Conservation (phyloP, 139 green algal species). For the Volvox africanus region DNA sequence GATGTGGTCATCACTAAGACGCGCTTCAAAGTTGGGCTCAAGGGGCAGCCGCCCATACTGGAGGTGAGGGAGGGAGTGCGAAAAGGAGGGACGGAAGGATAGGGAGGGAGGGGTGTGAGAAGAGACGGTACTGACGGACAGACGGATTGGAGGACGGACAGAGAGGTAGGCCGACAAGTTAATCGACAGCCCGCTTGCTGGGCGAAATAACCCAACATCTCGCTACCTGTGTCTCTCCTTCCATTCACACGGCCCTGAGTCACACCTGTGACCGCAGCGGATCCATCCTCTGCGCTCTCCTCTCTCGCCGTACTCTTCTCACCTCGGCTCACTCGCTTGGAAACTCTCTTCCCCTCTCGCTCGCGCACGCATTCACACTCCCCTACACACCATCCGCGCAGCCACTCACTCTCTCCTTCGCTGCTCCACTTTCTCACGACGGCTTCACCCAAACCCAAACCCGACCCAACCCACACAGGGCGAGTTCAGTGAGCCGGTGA, state of each 20-base stretch:
- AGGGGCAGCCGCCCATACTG: constrained; percentile 78
- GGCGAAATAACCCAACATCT: neutral
- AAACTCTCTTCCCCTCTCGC: neutral
- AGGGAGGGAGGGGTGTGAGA: neutral
- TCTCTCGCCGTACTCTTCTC: too few species aligned
- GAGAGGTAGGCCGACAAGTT: too few species aligned
- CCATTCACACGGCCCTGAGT: neutral
- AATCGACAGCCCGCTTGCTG: too few species aligned
- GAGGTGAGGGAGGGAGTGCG: constrained; percentile 54
- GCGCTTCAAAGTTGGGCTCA: constrained; percentile 80
- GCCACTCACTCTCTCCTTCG: neutral
- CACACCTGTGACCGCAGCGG: too few species aligned
- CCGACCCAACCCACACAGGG: constrained; percentile 64
- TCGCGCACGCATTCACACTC: neutral
- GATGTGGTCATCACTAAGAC: constrained; percentile 78
- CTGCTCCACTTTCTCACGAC: neutral
- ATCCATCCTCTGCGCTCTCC: too few species aligned
- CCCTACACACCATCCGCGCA: neutral
- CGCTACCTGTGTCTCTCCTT: neutral
- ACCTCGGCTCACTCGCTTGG: too few species aligned
- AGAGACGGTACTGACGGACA: neutral
- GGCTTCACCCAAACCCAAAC: neutral
- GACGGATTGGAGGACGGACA: neutral
- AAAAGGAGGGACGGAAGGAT: neutral
- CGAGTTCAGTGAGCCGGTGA: constrained; percentile 82